Conservation (phyloP, 108 stramenopile genomes). For the Skeletonema potamos region DNA sequence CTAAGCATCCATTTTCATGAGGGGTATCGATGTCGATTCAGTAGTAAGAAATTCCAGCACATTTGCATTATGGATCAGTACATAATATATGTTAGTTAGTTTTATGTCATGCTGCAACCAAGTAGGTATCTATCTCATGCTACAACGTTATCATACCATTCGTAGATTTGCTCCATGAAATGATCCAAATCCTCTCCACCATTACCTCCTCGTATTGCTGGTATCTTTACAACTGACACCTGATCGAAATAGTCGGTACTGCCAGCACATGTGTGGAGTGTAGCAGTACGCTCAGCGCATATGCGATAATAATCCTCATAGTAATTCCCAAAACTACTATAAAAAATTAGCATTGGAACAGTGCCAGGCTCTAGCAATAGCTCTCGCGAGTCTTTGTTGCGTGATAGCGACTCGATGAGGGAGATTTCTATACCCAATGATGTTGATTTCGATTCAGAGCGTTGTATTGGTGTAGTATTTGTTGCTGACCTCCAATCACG, state of each 20-base stretch:
- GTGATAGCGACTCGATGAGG: conserved; percentile 13
- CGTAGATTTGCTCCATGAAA: conserved; percentile 23
- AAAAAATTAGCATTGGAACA: conserved; percentile 36
- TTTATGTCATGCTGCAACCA: too few relatives aligned
- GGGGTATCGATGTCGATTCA: too few relatives aligned
- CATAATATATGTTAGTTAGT: too few relatives aligned
- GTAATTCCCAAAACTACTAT: conserved; percentile 17
- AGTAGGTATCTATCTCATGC: conserved; percentile 25
- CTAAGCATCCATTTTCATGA: not conserved
- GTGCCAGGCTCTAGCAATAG: conserved; percentile 29
- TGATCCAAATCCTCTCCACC: conserved; percentile 13
- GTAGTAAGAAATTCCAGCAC: too few relatives aligned
- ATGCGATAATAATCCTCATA: conserved; percentile 23
- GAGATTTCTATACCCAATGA: conserved; percentile 3
- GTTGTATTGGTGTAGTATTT: not conserved
- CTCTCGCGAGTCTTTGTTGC: conserved; percentile 10
- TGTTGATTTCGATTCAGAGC: not conserved
- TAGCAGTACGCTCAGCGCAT: conserved; percentile 40
- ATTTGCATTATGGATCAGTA: too few relatives aligned
- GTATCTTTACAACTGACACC: conserved; percentile 17
- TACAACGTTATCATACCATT: conserved; percentile 39
- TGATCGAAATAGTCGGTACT: conserved; percentile 12
- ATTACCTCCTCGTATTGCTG: not conserved
- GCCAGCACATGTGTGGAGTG: conserved; percentile 24
- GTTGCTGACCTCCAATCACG: not conserved